Evolutionary conservation across 345 rosid species (phyloP).

Genomic region (Carallia pectinifolia): DNA sequence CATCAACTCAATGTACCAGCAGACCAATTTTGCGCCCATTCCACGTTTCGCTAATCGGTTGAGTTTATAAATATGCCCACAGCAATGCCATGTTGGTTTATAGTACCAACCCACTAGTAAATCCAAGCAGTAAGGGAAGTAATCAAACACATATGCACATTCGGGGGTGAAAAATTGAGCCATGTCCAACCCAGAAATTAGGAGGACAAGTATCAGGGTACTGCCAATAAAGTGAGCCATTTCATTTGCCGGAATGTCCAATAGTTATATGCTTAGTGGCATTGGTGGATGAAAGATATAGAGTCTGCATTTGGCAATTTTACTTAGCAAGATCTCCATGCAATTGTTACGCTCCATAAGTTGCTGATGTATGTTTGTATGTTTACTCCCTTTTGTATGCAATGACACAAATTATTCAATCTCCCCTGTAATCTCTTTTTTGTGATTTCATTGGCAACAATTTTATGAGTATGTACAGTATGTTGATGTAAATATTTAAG

Average conservation of each 20-base stretch:
- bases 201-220: neutral
- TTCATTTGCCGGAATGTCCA: neutral
- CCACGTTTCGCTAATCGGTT: constrained; percentile 1
- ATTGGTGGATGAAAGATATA: neutral
- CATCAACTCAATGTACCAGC: constrained; percentile 12
- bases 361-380: constrained; percentile 5
- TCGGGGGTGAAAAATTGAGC: no score
- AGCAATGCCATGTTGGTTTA: neutral
- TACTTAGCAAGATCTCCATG: constrained; percentile 1
- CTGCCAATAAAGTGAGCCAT: neutral
- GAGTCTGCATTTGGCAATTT: neutral
- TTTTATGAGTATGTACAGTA: no score
- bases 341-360: constrained; percentile 3
- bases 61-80: neutral
- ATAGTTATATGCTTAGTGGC: neutral
- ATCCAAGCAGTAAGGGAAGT: constrained; percentile 9
- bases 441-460: no score
- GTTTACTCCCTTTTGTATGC: no score
- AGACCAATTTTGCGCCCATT: neutral
- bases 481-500: no score
- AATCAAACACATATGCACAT: neutral
- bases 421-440: no score
- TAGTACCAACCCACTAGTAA: neutral
- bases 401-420: no score
- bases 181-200: neutral